Percentiles rank a stretch among this genome's conserved stretches.
phyloP scores from a whole-genome alignment of 768 basidiomycete genomes.

The Panaeolus cyanescens region DNA sequence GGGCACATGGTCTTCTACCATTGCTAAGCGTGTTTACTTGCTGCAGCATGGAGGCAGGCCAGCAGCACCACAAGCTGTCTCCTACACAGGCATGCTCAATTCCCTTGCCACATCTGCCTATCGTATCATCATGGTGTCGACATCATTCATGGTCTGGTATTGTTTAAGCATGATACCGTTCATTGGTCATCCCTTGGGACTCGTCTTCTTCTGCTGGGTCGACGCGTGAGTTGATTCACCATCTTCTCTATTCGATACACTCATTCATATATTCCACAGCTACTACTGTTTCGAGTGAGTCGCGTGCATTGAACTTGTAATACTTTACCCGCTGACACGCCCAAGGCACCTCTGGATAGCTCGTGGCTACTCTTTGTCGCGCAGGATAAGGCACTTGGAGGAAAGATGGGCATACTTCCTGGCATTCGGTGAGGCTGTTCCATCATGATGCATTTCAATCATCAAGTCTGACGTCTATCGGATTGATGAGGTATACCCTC shows the following conservation, averaged over 20 bases:
- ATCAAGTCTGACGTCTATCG: not conserved
- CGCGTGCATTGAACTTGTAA: not conserved
- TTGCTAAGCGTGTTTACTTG: slow-evolving; percentile 73
- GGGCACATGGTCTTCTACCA: slow-evolving; percentile 76
- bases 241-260: not conserved
- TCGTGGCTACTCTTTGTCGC: slow-evolving; percentile 67
- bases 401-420: slow-evolving; percentile 91
- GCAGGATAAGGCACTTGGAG: slow-evolving; percentile 74
- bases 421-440: slow-evolving; percentile 62
- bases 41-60: slow-evolving; percentile 71
- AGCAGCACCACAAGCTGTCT: slow-evolving; percentile 50
- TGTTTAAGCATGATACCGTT: slow-evolving; percentile 64
- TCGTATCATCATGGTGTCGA: slow-evolving; percentile 78
- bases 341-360: slow-evolving; percentile 78
- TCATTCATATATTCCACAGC: slow-evolving; percentile 34
- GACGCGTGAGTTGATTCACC: slow-evolving; percentile 65
- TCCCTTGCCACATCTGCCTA: slow-evolving; percentile 82
- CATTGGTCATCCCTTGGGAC: slow-evolving; percentile 59
- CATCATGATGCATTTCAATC: not conserved
- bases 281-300: slow-evolving; percentile 91
- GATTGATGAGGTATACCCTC: slow-evolving; percentile 66
- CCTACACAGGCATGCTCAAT: slow-evolving; percentile 71
- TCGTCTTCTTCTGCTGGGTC: slow-evolving; percentile 83
- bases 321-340: not conserved
- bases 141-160: slow-evolving; percentile 71